A percentile compares a stretch with the other conserved stretches of the same genome.
These are phyloP conservation scores for Phytophthora ramorum DNA, from an alignment of 352 stramenopile species.

Conservation along the genomic window DNA sequence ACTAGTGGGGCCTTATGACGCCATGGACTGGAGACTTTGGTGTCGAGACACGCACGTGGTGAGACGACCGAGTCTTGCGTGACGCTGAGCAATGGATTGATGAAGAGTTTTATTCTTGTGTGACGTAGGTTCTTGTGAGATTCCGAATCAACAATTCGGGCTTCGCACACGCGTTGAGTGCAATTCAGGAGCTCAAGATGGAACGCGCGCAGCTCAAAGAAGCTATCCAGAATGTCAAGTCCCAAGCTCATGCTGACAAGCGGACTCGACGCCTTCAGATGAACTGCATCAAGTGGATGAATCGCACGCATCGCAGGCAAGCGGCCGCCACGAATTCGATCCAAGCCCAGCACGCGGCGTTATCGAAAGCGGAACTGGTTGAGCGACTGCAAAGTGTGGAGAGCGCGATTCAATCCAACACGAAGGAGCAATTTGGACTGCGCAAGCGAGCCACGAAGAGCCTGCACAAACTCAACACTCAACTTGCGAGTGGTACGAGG, in stretches of 20 bases:
- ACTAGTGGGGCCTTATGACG: conserved; percentile 12
- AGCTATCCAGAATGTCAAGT: conserved; percentile 55
- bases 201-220: conserved; percentile 57
- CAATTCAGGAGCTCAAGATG: conserved; percentile 56
- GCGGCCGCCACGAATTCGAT: conserved; percentile 41
- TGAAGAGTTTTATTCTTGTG: not conserved
- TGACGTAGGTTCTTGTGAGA: conserved; percentile 34
- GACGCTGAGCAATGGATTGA: not conserved
- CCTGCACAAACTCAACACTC: conserved; percentile 49
- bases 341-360: conserved; percentile 44
- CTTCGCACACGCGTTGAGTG: conserved; percentile 47
- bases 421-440: conserved; percentile 57
- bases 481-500: conserved; percentile 46
- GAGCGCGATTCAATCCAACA: conserved; percentile 43
- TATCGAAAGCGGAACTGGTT: conserved; percentile 58
- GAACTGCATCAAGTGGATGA: conserved; percentile 76
- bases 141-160: conserved; percentile 42
- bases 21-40: conserved; percentile 60
- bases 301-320: conserved; percentile 59
- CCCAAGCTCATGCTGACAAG: conserved; percentile 57
- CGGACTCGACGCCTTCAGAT: conserved; percentile 59
- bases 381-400: conserved; percentile 54
- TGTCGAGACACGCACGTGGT: conserved; percentile 60
- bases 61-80: not conserved
- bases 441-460: conserved; percentile 59